These are phyloP conservation scores for Nemania sp. DNA, from an alignment of 2,329 filamentous ascomycete species.

Conservation along the genomic window DNA sequence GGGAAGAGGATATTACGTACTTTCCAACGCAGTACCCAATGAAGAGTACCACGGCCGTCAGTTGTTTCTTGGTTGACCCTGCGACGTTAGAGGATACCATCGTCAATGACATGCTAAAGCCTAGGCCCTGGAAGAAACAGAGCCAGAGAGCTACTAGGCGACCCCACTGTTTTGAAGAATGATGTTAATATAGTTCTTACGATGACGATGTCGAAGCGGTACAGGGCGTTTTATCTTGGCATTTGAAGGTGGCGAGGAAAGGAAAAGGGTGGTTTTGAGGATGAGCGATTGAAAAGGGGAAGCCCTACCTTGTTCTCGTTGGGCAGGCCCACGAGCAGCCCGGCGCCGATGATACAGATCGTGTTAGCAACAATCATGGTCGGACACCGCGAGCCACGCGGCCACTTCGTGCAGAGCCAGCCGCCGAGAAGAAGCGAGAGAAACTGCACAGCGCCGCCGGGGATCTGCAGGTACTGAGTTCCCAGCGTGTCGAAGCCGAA, in stretches of 20 bases:
- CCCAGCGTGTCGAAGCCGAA: slow-evolving; percentile 51
- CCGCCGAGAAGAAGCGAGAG: slow-evolving; percentile 56
- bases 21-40: slow-evolving; percentile 42
- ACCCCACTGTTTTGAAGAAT: slow-evolving; percentile 49
- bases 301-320: slow-evolving; percentile 50
- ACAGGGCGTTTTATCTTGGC: too few relatives aligned
- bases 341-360: slow-evolving; percentile 59
- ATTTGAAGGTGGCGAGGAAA: too few relatives aligned
- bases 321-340: slow-evolving; percentile 56
- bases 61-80: slow-evolving; percentile 43
- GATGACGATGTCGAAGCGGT: not conserved
- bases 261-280: too few relatives aligned
- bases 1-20: slow-evolving; percentile 17
- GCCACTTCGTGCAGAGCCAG: slow-evolving; percentile 56
- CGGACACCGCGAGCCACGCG: slow-evolving; percentile 52
- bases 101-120: slow-evolving; percentile 41
- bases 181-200: not conserved
- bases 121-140: slow-evolving; percentile 42
- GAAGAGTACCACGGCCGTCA: slow-evolving; percentile 39
- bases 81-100: slow-evolving; percentile 43
- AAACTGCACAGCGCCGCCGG: slow-evolving; percentile 62
- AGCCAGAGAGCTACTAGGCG: slow-evolving; percentile 62
- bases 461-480: slow-evolving; percentile 63
- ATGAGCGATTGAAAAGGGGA: not conserved
- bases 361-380: slow-evolving; percentile 61